A percentile compares a stretch with the other conserved stretches of the same genome.
phyloP scores from a whole-genome alignment of 768 basidiomycete species.

The Kwoniella dendrophila region DNA sequence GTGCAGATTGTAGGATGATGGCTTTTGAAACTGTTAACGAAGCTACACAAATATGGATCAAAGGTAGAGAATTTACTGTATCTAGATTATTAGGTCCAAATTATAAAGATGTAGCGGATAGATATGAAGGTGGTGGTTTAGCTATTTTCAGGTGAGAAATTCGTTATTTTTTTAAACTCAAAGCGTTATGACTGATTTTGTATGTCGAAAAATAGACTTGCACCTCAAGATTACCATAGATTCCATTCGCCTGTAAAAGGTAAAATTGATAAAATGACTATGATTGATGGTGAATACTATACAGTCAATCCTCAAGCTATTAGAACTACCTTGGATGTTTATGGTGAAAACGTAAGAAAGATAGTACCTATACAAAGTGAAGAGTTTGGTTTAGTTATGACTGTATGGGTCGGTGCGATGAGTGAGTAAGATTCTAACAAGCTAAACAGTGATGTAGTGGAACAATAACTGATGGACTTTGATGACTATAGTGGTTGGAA shows the following conservation, averaged over 20 bases:
- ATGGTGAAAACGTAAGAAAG: constrained; percentile 90
- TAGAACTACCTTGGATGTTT: constrained; percentile 83
- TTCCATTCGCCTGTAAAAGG: constrained; percentile 61
- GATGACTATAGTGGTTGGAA: constrained; percentile 64
- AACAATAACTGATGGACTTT: background rate
- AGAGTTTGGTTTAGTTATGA: constrained; percentile 88
- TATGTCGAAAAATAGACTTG: constrained; percentile 27
- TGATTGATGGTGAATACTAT: constrained; percentile 90
- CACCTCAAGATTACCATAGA: constrained; percentile 83
- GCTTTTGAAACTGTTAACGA: constrained; percentile 81
- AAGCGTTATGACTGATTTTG: no score
- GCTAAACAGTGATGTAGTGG: background rate
- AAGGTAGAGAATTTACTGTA: constrained; percentile 89
- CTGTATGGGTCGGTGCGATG: constrained; percentile 62
- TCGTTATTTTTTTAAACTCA: background rate
- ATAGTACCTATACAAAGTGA: constrained; percentile 88
- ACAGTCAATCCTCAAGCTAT: constrained; percentile 98
- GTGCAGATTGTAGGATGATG: constrained; percentile 97
- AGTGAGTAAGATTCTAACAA: constrained; percentile 36
- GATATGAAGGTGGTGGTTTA: constrained; percentile 77
- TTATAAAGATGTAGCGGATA: constrained; percentile 70
- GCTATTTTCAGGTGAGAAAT: constrained; percentile 71
- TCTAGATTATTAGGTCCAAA: constrained; percentile 74
- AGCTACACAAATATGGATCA: constrained; percentile 93
- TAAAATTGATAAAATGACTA: constrained; percentile 74